A percentile compares a stretch with the other conserved stretches of the same genome.
These are phyloP conservation scores for Colletotrichum cuscutae DNA, from an alignment of 2,329 filamentous ascomycete species.

Conservation along the genomic window DNA sequence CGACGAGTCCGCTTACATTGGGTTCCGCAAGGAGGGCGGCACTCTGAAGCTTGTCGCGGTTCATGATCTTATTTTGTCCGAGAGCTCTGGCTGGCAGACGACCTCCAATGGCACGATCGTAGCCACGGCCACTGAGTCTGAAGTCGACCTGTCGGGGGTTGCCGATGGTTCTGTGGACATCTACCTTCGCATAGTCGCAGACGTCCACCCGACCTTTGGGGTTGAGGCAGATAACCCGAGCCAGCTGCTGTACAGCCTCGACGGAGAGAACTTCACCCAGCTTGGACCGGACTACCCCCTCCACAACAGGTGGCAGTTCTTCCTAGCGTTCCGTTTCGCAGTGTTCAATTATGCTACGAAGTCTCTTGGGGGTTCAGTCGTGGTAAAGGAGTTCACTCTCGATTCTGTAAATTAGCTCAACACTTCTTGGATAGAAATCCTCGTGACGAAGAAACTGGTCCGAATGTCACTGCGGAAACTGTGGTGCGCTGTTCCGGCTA, in stretches of 20 bases:
- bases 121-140: background rate
- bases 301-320: slow-evolving; percentile 55
- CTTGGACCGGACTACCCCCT: slow-evolving; percentile 49
- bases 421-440: too few species aligned
- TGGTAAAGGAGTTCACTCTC: slow-evolving; percentile 20
- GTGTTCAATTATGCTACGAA: slow-evolving; percentile 61
- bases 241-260: slow-evolving; percentile 51
- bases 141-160: background rate
- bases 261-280: slow-evolving; percentile 50
- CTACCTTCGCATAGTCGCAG: slow-evolving; percentile 39
- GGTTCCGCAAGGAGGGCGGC: slow-evolving; percentile 47
- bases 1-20: slow-evolving; percentile 63
- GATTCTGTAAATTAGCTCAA: slow-evolving; percentile 2
- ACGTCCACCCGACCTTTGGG: slow-evolving; percentile 35
- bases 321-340: slow-evolving; percentile 59
- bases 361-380: slow-evolving; percentile 36
- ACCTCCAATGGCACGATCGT: slow-evolving; percentile 42
- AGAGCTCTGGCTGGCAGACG: slow-evolving; percentile 44
- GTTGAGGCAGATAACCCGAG: slow-evolving; percentile 26
- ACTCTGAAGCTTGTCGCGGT: slow-evolving; percentile 43
- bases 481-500: too few species aligned
- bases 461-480: too few species aligned
- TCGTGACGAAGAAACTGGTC: too few species aligned
- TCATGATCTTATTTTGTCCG: slow-evolving; percentile 42
- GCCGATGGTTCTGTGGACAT: slow-evolving; percentile 25